Conservation (phyloP, 441 rosid species). For the Euphorbia neoarborescens region DNA sequence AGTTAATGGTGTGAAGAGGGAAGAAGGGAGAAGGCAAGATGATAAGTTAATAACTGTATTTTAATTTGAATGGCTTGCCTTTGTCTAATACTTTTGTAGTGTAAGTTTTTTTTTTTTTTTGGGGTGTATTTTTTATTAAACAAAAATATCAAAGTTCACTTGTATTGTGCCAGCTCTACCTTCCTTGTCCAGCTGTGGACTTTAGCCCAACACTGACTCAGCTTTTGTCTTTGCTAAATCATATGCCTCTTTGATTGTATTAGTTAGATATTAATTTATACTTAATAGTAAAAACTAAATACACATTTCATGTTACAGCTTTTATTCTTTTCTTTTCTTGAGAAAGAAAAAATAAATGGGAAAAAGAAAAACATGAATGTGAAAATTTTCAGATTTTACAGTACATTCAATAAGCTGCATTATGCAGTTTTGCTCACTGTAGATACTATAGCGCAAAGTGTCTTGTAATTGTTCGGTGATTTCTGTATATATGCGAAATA, state of each 20-base stretch:
- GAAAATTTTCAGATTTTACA: background rate
- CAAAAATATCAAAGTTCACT: background rate
- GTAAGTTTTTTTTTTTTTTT: slow-evolving; percentile 14
- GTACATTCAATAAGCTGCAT: background rate
- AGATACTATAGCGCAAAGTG: background rate
- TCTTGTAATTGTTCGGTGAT: no score
- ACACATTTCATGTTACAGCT: background rate
- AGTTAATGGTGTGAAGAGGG: slow-evolving; percentile 24
- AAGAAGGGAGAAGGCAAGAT: slow-evolving; percentile 17
- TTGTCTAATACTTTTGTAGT: slow-evolving; percentile 18
- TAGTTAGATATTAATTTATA: background rate
- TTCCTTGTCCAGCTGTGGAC: slow-evolving; percentile 8
- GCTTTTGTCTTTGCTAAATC: slow-evolving; percentile 3
- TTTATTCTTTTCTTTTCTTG: background rate
- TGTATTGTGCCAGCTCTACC: slow-evolving; percentile 11
- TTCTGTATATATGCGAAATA: no score
- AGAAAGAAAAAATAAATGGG: background rate
- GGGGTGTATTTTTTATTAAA: background rate
- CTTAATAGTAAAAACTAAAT: background rate
- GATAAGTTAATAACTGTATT: slow-evolving; percentile 22
- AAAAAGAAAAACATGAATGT: background rate
- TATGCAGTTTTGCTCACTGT: background rate
- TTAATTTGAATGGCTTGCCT: slow-evolving; percentile 25
- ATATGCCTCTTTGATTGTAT: background rate
- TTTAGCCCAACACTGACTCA: slow-evolving; percentile 8